phyloP scores from a whole-genome alignment of 2,329 filamentous ascomycete genomes.

The Waltergamsia citrina region DNA sequence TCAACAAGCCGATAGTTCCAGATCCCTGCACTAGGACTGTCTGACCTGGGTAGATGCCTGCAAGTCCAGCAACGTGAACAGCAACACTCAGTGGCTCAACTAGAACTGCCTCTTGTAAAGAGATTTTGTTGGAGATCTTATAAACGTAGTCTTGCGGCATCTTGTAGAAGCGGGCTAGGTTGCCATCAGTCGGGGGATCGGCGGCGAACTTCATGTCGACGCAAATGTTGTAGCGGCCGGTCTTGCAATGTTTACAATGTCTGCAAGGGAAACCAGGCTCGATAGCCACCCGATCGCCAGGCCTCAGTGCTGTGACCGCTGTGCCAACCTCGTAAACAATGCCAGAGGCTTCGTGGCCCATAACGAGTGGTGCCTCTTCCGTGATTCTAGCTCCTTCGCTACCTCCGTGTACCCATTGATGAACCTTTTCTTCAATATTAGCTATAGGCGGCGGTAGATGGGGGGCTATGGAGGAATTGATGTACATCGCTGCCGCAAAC shows the following conservation, averaged over 20 bases:
- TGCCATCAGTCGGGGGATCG: conserved; percentile 78
- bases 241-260: conserved; percentile 61
- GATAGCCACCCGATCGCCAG: conserved; percentile 68
- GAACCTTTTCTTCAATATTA: too few relatives aligned
- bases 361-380: conserved; percentile 23
- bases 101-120: conserved; percentile 77
- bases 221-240: conserved; percentile 74
- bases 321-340: conserved; percentile 57
- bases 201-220: conserved; percentile 72
- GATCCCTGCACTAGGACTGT: conserved; percentile 81
- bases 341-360: conserved; percentile 49
- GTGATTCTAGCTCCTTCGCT: not conserved
- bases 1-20: conserved; percentile 79
- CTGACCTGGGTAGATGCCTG: conserved; percentile 60
- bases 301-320: conserved; percentile 44
- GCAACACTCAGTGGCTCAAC: conserved; percentile 83
- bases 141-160: conserved; percentile 88
- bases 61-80: conserved; percentile 75
- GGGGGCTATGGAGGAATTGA: not conserved
- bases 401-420: not conserved
- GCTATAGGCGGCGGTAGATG: not conserved
- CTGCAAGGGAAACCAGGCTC: conserved; percentile 79
- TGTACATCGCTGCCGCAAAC: conserved; percentile 17
- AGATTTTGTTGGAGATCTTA: conserved; percentile 69
- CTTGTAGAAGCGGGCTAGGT: conserved; percentile 75